Evolutionary conservation across 441 rosid genomes (phyloP).

Genomic region (Eutrema salsugineum): DNA sequence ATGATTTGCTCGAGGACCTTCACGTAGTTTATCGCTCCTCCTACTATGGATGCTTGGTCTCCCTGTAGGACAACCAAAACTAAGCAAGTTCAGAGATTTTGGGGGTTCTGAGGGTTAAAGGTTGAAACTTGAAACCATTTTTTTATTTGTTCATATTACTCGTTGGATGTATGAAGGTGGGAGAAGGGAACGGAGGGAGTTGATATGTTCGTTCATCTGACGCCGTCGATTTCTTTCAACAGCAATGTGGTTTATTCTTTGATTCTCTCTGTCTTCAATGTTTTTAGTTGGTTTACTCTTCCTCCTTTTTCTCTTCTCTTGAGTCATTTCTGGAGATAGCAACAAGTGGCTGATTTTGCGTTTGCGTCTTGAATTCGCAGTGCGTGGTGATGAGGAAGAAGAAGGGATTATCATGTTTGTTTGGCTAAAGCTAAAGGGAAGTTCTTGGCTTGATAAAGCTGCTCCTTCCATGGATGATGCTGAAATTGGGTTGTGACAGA

Average conservation of each 20-base stretch:
- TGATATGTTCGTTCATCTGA: conserved; percentile 78
- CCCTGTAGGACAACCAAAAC: conserved; percentile 36
- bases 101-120: background rate
- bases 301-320: conserved; percentile 59
- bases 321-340: conserved; percentile 22
- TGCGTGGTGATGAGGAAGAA: conserved; percentile 12
- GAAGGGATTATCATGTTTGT: conserved; percentile 19
- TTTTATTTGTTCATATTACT: conserved; percentile 28
- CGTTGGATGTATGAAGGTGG: conserved; percentile 69
- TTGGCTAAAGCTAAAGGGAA: background rate
- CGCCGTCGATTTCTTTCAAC: conserved; percentile 85
- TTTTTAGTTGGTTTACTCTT: conserved; percentile 52
- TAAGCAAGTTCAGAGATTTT: background rate
- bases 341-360: conserved; percentile 4
- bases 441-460: conserved; percentile 38
- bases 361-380: conserved; percentile 9
- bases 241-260: conserved; percentile 84
- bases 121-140: background rate
- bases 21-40: conserved; percentile 83
- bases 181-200: conserved; percentile 62
- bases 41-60: conserved; percentile 83
- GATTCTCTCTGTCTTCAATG: conserved; percentile 77
- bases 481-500: conserved; percentile 35
- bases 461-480: conserved; percentile 14
- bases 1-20: conserved; percentile 76